Evolutionary conservation across 75 land plant genomes (phyloP), one percentile per base, ranked within the genome.

Genomic region (Selaginella moellendorffii): DNA sequence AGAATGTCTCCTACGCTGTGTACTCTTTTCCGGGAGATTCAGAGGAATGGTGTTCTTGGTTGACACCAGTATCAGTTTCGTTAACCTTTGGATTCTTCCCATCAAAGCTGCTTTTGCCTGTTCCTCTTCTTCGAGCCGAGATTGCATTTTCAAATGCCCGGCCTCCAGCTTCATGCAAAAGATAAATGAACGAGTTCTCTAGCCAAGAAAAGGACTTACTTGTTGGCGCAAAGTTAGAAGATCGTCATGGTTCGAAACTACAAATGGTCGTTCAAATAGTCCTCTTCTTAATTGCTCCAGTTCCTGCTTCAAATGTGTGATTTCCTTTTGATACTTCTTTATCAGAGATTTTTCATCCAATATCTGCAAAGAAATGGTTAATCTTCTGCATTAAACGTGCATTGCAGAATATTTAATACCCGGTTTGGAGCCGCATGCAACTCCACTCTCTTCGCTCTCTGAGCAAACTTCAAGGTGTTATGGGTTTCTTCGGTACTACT

Each of bases 281-380:
- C 93, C 89, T 67, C 23, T 74, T 72, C 58, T 80, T 12, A 88
- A 60, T 51, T 82, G 86, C 26, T 88, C 93, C 63, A 89, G 82
- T 67, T 89, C 96, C 42, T 71, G 51, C 64, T 86, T 89, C 51
- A 89, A 80, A 52, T 2, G 69, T 9, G 79, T 78, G 24, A 89
- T 89, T 69, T 89, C 90, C 58, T 71, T 83, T 65, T 89, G 91
- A 67, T 89, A 89, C 59, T 89, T 83, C 76, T 86, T 89, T 53
- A 89, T 89, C 63, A 86, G 30, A 19, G 91, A 86, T 64, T 89
- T 89, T 60, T 89, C 90, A 79, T 89, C 96, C 65, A 89, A 82
- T 31, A 89, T 85, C 95, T 88, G 80, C 0, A 74, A 36, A 36
- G 14, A 5, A 36, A 14, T 5, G 14, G 46, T 5, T 5, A 14